Evolutionary conservation across 202 grass and related monocot species (phyloP), one percentile per base, ranked within the genome.

Genomic region (Zizania palustris): DNA sequence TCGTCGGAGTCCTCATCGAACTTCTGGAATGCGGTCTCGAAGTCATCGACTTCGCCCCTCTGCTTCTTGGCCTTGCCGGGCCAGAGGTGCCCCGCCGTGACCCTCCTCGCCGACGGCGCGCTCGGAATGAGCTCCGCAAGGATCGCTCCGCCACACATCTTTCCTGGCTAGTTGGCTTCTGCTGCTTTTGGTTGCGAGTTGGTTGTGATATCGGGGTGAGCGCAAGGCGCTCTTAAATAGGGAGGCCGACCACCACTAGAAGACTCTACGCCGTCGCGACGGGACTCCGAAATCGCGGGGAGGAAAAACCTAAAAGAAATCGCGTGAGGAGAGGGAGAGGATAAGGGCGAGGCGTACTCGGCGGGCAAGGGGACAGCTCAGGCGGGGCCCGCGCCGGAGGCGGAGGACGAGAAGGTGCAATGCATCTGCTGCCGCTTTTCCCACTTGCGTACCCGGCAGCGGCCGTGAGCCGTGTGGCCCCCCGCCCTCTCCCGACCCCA

Each of bases 121-220:
- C 20, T 79, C 22, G 84, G 84, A 3, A 90, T 93, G 21, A 93
- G 69, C 63, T 90, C 85, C 6, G 82, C 79, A 0, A 93, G 88
- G 71, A 93, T 93, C 69, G 87, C 87, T 44, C 91, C 91, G 0
- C 91, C 91, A 6, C 91, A 93, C 87, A 93, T 93, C 19, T 71
- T 77, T 63, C 67, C 56, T 7, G 3, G 1, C 0, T n/a, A 0
- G 1, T 35, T 28, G 28, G 28, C 50, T 75, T 7, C 5, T 50
- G 15, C 6, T 51, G 15, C 51, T 55, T 55, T 20, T 76, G 7
- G 12, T 10, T 11, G 36, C 54, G 65, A 13, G 48, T 18, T 67
- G 35, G 9, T 16, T 71, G 66, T 21, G 38, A 42, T 15, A 4
- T 14, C 1, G 40, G 0, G 49, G 9, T 0, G 0, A 5, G 14